Evolutionary conservation across 164 flowering plant genomes (phyloP), one percentile per base, ranked within the genome.

Genomic region (Annona cherimola): DNA sequence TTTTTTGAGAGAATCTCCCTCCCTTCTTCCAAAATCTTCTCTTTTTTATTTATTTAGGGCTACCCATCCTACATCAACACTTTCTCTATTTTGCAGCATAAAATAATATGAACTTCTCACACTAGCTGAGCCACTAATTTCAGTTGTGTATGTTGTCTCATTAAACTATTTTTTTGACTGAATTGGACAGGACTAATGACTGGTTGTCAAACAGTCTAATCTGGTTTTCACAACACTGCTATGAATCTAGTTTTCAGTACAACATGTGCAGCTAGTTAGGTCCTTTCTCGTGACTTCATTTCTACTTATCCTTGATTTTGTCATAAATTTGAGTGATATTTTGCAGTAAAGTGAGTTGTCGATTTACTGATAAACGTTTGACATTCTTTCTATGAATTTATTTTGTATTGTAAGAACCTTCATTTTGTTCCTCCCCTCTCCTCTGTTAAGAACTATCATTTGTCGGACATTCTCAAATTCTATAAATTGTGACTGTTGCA

Each of bases 401-500:
- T 50, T 50, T 50, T 50, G 14, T 50, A 50, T 50, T 46, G 12
- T 2, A 7, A 44, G 41, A 18, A 18, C 55, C 7, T 61, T 42
- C 8, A 60, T 42, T 63, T 12, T 46, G 55, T 8, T 44, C 20
- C 44, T 71, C 20, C 44, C 63, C 40, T 43, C 44, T 61, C 7
- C 39, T 63, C 16, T 39, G 11, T 42, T 8, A 12, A 41, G 4
- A 18, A 42, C 45, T 70, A 20, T 26, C 45, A 35, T 20, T 45
- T 35, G 59, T 7, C 39, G 61, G 5, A 5, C n/a, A 43, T n/a
- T 71, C 59, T 59, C n/a, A 4, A 16, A n/a, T 45, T 63, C 41
- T 72, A 39, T 67, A 41, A 14, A 42, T 50, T 57, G 41, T 71
- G 8, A 50, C 61, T 5, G 26, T 74, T 77, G 42, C 92, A 94